Base-by-base conservation (phyloP, 1,139 yeast species). In the Blastobotrys apis region DNA sequence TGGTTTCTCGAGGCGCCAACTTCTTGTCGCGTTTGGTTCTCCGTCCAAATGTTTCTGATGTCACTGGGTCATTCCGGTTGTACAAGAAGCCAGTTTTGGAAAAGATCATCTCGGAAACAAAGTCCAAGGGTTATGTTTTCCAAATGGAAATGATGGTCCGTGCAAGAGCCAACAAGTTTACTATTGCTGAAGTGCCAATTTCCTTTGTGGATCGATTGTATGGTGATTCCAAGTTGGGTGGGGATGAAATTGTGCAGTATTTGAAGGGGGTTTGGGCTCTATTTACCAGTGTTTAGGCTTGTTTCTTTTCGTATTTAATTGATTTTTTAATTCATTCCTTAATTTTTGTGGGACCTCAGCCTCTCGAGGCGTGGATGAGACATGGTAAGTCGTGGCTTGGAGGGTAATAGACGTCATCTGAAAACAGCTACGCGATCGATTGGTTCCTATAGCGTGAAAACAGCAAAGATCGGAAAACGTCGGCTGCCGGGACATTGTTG, bases 121-220 rank as follows among this genome's bases (percentile, higher is more conserved):
- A 78, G 64, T 78, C 86, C 38, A 84, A 84, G 68, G 94, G 94
- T 39, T 84, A 84, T 56, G 94, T 84, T 41, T 84, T 84, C 77
- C 94, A 84, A 67, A 84, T 84, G 94, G 94, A 84, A 65, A 82
- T 84, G 90, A 81, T 83, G 80, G 94, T 83, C 32, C 75, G 92
- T 53, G 94, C 94, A 37, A 74, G 86, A 57, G 71, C 81, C 29
- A 69, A 81, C 63, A 84, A 83, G 12, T 81, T 76, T 66, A 72
- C 78, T 25, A 81, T 84, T 56, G 92, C 84, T 23, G 94, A 84
- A 63, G 90, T 83, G 31, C 92, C 92, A 43, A 84, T 84, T 53
- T 76, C 80, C 51, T 84, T 84, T 59, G 92, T 84, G 38, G 94
- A 84, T 65, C 75, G 94, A 62, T 72, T 84, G 52, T 84, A 84